phyloP scores from a whole-genome alignment of 495 filamentous ascomycete genomes.

The Penicillium canariense region DNA sequence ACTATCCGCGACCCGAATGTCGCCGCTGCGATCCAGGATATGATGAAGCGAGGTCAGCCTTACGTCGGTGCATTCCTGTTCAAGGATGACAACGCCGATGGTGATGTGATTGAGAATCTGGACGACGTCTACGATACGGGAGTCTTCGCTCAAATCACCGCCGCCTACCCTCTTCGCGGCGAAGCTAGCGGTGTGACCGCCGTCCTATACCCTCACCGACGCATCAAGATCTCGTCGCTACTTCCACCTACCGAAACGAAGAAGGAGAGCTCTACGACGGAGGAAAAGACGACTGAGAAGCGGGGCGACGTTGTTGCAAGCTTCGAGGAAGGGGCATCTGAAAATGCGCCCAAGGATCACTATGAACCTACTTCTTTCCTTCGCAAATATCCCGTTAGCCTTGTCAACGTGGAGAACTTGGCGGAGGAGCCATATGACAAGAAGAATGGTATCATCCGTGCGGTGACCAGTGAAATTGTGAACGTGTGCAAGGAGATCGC shows the following conservation, averaged over 20 bases:
- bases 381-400: slow-evolving; percentile 81
- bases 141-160: slow-evolving; percentile 96
- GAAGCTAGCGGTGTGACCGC: slow-evolving; percentile 78
- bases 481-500: slow-evolving; percentile 98
- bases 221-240: slow-evolving; percentile 84
- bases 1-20: slow-evolving; percentile 92
- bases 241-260: slow-evolving; percentile 59
- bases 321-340: slow-evolving; percentile 73
- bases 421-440: slow-evolving; percentile 84
- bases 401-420: slow-evolving; percentile 94
- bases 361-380: slow-evolving; percentile 93
- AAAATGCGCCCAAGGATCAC: slow-evolving; percentile 48
- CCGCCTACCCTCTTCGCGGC: slow-evolving; percentile 82
- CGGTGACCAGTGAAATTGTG: slow-evolving; percentile 94
- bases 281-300: slow-evolving; percentile 64
- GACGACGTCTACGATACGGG: slow-evolving; percentile 93
- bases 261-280: slow-evolving; percentile 36
- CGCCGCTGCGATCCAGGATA: slow-evolving; percentile 84
- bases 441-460: slow-evolving; percentile 80
- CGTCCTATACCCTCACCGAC: slow-evolving; percentile 91
- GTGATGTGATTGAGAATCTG: slow-evolving; percentile 81
- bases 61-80: slow-evolving; percentile 97
- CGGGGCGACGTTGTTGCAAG: slow-evolving; percentile 94
- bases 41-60: slow-evolving; percentile 96
- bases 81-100: slow-evolving; percentile 91